Conservation (phyloP, 179 eudicot genomes). For the Monotropa hypopitys region DNA sequence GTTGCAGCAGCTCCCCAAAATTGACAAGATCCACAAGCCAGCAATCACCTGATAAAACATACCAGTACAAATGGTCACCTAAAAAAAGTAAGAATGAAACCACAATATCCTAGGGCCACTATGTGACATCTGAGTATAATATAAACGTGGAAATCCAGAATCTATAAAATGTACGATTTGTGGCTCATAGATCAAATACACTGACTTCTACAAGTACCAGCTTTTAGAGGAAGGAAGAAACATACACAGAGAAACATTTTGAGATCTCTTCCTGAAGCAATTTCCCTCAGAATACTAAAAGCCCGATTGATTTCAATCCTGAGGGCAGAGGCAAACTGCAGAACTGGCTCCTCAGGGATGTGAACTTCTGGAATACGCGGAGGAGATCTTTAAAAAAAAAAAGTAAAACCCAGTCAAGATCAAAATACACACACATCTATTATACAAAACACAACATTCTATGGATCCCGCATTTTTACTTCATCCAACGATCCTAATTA, state of each 20-base stretch:
- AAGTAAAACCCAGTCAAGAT: neutral
- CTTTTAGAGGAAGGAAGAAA: slow-evolving; percentile 6
- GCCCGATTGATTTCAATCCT: slow-evolving; percentile 72
- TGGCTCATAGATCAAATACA: neutral
- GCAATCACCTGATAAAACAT: slow-evolving; percentile 46
- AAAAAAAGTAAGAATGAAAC: neutral
- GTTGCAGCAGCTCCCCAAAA: slow-evolving; percentile 64
- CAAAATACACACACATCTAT: neutral
- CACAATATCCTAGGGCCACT: neutral
- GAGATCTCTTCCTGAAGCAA: slow-evolving; percentile 76
- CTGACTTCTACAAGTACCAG: neutral
- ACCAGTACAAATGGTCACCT: neutral
- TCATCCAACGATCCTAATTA: no score
- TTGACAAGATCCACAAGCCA: slow-evolving; percentile 73
- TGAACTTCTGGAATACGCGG: slow-evolving; percentile 62
- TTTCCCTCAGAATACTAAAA: slow-evolving; percentile 44
- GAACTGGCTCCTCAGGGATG: slow-evolving; percentile 57
- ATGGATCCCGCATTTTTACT: no score
- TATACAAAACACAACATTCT: no score
- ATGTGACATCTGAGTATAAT: neutral
- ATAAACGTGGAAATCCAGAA: neutral
- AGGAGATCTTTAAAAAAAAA: slow-evolving; percentile 40
- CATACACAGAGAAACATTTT: slow-evolving; percentile 71
- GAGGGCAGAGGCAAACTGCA: slow-evolving; percentile 55
- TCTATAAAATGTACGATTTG: neutral